phyloP scores from a whole-genome alignment of 352 stramenopile genomes.

The Thraustochytrium striatum region DNA sequence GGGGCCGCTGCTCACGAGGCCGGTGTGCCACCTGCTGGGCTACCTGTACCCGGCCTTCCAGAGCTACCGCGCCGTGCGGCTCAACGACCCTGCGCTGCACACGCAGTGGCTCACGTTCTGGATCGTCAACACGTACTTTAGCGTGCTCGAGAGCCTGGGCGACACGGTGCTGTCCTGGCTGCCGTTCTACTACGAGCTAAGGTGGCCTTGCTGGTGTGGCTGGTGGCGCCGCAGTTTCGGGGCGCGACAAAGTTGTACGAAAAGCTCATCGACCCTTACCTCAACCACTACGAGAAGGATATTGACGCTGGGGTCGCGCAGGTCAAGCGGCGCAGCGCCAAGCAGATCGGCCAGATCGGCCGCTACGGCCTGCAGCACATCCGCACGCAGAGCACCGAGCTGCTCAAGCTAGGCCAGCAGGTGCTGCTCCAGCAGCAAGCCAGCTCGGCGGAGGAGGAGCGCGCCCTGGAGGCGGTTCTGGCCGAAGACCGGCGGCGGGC shows the following conservation, averaged over 20 bases:
- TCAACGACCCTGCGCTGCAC: slow-evolving; percentile 35
- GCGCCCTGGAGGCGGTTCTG: no score
- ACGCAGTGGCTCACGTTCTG: slow-evolving; percentile 49
- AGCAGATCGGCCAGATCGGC: neutral
- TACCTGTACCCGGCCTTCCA: slow-evolving; percentile 47
- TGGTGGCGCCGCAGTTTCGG: slow-evolving; percentile 37
- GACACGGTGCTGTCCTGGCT: slow-evolving; percentile 46
- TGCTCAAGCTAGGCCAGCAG: slow-evolving; percentile 7
- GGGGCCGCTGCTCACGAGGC: slow-evolving; percentile 28
- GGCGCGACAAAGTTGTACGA: slow-evolving; percentile 47
- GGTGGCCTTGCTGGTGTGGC: slow-evolving; percentile 17
- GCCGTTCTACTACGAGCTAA: slow-evolving; percentile 49
- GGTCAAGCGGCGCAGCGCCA: slow-evolving; percentile 15
- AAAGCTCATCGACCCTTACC: slow-evolving; percentile 9
- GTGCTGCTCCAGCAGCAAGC: slow-evolving; percentile 16
- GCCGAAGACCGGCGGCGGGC: no score
- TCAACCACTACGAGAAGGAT: slow-evolving; percentile 46
- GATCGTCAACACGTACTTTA: slow-evolving; percentile 50
- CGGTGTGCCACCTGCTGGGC: slow-evolving; percentile 46
- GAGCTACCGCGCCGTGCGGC: slow-evolving; percentile 47
- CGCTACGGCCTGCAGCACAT: slow-evolving; percentile 24
- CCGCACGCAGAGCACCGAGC: slow-evolving; percentile 24
- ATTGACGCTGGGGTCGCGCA: slow-evolving; percentile 35
- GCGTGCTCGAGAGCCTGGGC: slow-evolving; percentile 28
- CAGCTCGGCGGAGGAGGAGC: neutral